These are phyloP conservation scores for Cryptococcus jaspeensis DNA, from an alignment of 1,284 basidiomycete genomes.

Conservation along the genomic window DNA sequence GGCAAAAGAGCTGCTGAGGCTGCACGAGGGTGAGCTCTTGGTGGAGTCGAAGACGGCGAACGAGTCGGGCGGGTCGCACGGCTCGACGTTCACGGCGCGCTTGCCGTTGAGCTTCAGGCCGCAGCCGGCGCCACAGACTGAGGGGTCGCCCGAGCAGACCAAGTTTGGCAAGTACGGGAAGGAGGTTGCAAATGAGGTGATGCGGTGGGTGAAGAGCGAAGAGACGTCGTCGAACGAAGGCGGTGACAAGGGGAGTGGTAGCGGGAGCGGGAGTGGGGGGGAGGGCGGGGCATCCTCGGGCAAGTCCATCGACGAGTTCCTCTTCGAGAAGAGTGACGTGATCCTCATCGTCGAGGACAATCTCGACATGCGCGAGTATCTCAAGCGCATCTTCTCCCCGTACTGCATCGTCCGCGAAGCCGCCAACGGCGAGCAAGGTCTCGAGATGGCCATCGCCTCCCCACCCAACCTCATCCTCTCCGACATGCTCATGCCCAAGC, in stretches of 20 bases:
- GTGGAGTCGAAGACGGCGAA: conserved; percentile 31
- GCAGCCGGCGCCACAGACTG: background rate
- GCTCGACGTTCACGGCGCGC: conserved; percentile 30
- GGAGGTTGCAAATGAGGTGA: conserved; percentile 39
- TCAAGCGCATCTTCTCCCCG: conserved; percentile 39
- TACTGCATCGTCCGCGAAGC: conserved; percentile 49
- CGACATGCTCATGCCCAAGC: conserved; percentile 47
- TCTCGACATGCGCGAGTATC: conserved; percentile 43
- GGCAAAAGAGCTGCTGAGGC: conserved; percentile 48
- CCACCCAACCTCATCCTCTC: conserved; percentile 39
- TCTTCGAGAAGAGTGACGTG: conserved; percentile 32
- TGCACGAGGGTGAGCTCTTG: conserved; percentile 51
- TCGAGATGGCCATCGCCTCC: conserved; percentile 30
- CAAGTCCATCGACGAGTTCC: conserved; percentile 21
- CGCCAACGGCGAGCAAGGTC: conserved; percentile 47
- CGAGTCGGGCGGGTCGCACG: conserved; percentile 33
- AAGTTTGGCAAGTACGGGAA: conserved; percentile 31
- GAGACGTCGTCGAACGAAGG: conserved; percentile 24
- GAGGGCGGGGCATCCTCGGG: conserved; percentile 11
- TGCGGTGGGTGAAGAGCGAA: conserved; percentile 29
- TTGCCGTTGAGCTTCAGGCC: conserved; percentile 15
- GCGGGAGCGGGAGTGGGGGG: conserved; percentile 1
- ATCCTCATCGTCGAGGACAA: conserved; percentile 43
- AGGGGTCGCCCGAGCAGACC: background rate
- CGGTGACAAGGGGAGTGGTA: conserved; percentile 13